Percentiles rank a stretch among this genome's conserved stretches.
These are phyloP conservation scores for Talaromyces ruber DNA, from an alignment of 495 filamentous ascomycete species.

Conservation along the genomic window DNA sequence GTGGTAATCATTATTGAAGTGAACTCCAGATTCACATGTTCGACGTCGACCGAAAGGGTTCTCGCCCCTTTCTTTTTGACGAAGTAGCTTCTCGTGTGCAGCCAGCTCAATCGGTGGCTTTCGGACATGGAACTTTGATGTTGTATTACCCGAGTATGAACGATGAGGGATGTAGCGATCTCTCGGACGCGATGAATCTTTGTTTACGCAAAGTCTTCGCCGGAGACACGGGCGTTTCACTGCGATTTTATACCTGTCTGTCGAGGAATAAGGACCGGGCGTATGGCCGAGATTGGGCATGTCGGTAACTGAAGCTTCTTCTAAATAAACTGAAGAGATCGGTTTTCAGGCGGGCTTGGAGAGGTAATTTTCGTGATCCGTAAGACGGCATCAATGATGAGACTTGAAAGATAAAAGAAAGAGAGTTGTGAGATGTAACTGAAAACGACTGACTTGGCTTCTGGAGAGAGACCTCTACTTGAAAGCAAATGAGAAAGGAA, in stretches of 20 bases:
- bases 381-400: neutral
- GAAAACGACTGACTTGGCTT: neutral
- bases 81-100: slow-evolving; percentile 50
- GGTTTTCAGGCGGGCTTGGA: neutral
- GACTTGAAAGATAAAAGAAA: neutral
- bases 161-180: slow-evolving; percentile 67
- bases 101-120: slow-evolving; percentile 55
- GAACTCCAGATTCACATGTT: slow-evolving; percentile 12
- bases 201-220: neutral
- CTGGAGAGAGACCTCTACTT: neutral
- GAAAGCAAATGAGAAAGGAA: neutral
- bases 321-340: neutral
- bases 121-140: slow-evolving; percentile 54
- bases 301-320: neutral
- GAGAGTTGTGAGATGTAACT: neutral
- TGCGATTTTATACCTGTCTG: neutral
- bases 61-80: slow-evolving; percentile 44
- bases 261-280: neutral
- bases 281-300: neutral
- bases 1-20: slow-evolving; percentile 11
- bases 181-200: neutral
- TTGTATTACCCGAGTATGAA: slow-evolving; percentile 27
- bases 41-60: slow-evolving; percentile 55
- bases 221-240: neutral
- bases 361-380: neutral